These are phyloP conservation scores for Leccinum fibrillosum DNA, from an alignment of 768 basidiomycete species.

Conservation along the genomic window DNA sequence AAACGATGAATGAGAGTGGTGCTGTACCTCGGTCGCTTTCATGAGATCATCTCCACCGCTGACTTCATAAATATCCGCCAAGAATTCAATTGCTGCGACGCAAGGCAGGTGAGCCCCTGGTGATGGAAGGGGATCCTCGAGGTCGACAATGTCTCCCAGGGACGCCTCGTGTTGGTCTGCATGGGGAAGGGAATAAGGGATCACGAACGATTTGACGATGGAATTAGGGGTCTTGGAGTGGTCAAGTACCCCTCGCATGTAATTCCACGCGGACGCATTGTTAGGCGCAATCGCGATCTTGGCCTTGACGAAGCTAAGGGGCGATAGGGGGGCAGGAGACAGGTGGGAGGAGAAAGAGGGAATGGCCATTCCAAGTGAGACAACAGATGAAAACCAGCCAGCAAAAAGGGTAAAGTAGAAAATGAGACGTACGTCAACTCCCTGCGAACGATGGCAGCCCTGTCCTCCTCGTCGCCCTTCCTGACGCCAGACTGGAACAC, in stretches of 20 bases:
- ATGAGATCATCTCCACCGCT: slow-evolving; percentile 46
- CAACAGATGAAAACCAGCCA: not conserved
- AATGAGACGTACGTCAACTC: slow-evolving; percentile 69
- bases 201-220: slow-evolving; percentile 54
- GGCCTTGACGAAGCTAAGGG: slow-evolving; percentile 71
- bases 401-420: not conserved
- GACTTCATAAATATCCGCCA: slow-evolving; percentile 72
- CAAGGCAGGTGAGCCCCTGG: slow-evolving; percentile 71
- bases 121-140: slow-evolving; percentile 71
- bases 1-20: not conserved
- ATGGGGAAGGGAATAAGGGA: slow-evolving; percentile 52
- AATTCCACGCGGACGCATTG: slow-evolving; percentile 97
- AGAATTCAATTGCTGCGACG: slow-evolving; percentile 75
- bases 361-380: not conserved
- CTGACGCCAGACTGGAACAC: slow-evolving; percentile 67
- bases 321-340: not conserved
- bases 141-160: slow-evolving; percentile 54
- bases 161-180: slow-evolving; percentile 22
- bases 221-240: slow-evolving; percentile 57
- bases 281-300: slow-evolving; percentile 86
- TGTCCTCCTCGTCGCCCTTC: slow-evolving; percentile 58
- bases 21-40: slow-evolving; percentile 49
- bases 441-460: slow-evolving; percentile 54
- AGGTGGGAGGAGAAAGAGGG: not conserved
- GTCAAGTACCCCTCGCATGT: slow-evolving; percentile 82